Evolutionary conservation across 2,329 filamentous ascomycete species (phyloP), one percentile per base, ranked within the genome.

Genomic region (Ceratocystis variospora): DNA sequence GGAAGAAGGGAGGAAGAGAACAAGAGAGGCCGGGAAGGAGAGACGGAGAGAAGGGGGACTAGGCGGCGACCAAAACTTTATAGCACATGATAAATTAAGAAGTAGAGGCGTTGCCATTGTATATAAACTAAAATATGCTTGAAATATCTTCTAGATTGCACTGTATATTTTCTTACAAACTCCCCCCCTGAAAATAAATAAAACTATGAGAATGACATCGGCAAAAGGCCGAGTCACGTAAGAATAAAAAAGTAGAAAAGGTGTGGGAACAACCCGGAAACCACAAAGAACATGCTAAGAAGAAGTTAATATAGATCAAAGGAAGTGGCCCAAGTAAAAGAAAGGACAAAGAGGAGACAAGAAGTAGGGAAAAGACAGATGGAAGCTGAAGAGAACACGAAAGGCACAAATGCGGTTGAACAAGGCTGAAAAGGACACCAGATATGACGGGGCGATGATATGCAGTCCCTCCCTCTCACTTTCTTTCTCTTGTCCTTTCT

Each of bases 91-190:
- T 12, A 53, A 19, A 12, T 57, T 5, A 15, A 25, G 31, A 17
- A 15, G n/a, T 8, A 33, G 28, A 15, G 17, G 7, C 53, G 31
- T 17, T 12, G 53, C 53, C 17, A 31, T 57, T 57, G 53, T 57
- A 33, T 57, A 57, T 57, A 28, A 57, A 31, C n/a, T 17, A 10
- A n/a, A 28, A 33, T 57, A 57, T 33, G 53, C 53, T 57, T 57
- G 31, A 41, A 41, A 41, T 41, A 57, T 57, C 22, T 57, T 57
- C 53, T 57, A 57, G 53, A 57, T 28, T 57, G 48, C 19, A 57
- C 53, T 57, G 19, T 53, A 57, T 57, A 57, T 57, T 57, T 57
- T 57, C 53, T 33, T 57, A 57, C 53, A 57, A 57, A 57, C 53
- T 10, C 10, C 3, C n/a, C 48, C n/a, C 53, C 10, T 12, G 15